Evolutionary conservation across 2,329 filamentous ascomycete genomes (phyloP).

Genomic region (Fonsecaea pugnacius): DNA sequence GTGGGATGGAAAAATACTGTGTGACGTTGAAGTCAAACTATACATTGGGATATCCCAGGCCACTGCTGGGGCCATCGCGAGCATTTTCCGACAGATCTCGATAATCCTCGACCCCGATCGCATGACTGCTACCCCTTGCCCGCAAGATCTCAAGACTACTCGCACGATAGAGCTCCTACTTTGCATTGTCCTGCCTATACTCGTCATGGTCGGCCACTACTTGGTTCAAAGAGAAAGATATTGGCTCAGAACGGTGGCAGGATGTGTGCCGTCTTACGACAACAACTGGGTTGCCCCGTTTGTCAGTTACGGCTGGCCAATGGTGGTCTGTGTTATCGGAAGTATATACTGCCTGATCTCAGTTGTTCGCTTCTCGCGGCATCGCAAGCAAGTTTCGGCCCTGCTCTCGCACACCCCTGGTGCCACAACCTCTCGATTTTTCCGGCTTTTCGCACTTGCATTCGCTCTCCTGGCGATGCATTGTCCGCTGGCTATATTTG

Average conservation of each 20-base stretch:
- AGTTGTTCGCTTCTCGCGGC: constrained; percentile 63
- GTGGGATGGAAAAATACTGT: constrained; percentile 65
- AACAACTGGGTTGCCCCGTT: constrained; percentile 62
- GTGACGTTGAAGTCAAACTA: constrained; percentile 67
- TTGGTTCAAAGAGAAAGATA: constrained; percentile 65
- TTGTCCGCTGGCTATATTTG: constrained; percentile 58
- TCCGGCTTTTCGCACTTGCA: constrained; percentile 42
- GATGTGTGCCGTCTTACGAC: constrained; percentile 59
- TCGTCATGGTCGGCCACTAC: constrained; percentile 63
- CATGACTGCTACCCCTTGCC: constrained; percentile 56
- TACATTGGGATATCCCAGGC: constrained; percentile 59
- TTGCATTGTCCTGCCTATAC: constrained; percentile 60
- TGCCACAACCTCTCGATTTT: constrained; percentile 42
- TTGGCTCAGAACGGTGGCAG: constrained; percentile 46
- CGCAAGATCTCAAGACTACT: constrained; percentile 53
- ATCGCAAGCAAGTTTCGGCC: constrained; percentile 61
- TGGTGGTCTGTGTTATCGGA: constrained; percentile 58
- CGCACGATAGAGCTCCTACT: constrained; percentile 58
- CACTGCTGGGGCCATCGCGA: constrained; percentile 57
- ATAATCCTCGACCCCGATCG: constrained; percentile 64
- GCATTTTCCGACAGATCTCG: constrained; percentile 65
- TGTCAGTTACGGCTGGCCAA: constrained; percentile 61
- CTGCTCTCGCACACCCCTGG: constrained; percentile 66
- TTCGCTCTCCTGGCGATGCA: constrained; percentile 62
- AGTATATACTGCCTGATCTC: constrained; percentile 66